Base-by-base conservation (phyloP, 192 early-diverging fungal genomes). In the Pilaira anomala region DNA sequence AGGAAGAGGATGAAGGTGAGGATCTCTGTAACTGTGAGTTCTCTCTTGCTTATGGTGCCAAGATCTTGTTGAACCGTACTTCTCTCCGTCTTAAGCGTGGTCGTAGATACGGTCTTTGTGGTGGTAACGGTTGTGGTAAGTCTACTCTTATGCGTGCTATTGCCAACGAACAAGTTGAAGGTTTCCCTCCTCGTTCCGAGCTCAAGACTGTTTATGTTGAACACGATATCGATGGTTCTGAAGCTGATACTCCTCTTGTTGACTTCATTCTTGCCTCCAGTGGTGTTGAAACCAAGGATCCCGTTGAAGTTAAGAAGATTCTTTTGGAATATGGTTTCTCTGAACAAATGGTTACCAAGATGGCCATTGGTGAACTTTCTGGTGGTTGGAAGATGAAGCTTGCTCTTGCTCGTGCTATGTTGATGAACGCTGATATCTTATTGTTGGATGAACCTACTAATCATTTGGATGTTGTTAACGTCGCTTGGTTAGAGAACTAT, bases 331-430 rank as follows among this genome's bases (percentile, higher is more conserved):
- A 89, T 71, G 88, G 87, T 55, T 93, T 93, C 82, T 73, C 79
- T 62, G 86, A 85, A 42, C 74, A 73, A 41, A 76, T 76, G 75
- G 78, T 86, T 57, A 79, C 78, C 55, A 75, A 75, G 48, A 81
- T 87, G 70, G 67, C 85, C 65, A 85, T 93, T 75, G 86, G 85
- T 58, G 78, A 83, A 44, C 86, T 93, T 18, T 88, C 87, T 66
- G 90, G 90, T 78, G 90, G 90, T 72, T 93, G 90, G 90, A 89
- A 90, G 78, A 93, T 93, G 91, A 92, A 91, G 85, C 76, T 92
- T 50, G 88, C 84, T 78, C 83, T 93, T 72, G 90, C 90, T 11
- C 87, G 89, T 80, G 90, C 91, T 48, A 88, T 93, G 85, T 78
- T 93, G 72, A 78, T 81, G 78, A 88, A 91, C 66, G 87, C 90